phyloP scores from a whole-genome alignment of 306 rosid genomes.

The Neltuma alba region DNA sequence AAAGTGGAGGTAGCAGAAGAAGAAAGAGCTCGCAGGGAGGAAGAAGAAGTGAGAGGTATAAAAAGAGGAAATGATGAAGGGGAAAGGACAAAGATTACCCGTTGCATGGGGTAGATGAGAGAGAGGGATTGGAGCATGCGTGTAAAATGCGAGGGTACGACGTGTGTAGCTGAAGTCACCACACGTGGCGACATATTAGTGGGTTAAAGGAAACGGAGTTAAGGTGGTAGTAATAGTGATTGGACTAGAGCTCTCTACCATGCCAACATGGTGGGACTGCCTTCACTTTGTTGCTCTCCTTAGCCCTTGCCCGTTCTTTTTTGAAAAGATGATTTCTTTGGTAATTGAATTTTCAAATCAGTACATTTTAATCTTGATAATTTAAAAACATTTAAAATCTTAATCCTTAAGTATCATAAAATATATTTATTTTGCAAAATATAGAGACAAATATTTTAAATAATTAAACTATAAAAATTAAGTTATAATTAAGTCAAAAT shows the following conservation, averaged over 20 bases:
- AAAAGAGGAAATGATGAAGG: neutral
- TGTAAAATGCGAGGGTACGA: neutral
- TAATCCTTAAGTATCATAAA: no score
- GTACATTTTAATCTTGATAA: no score
- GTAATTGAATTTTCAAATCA: no score
- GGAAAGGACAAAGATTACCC: neutral
- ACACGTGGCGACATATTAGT: neutral
- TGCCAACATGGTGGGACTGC: neutral
- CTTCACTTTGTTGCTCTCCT: neutral
- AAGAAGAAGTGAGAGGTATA: neutral
- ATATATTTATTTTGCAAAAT: no score
- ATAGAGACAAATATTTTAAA: no score
- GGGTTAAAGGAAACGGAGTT: neutral
- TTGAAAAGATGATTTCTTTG: no score
- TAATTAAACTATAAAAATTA: no score
- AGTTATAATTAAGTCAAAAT: no score
- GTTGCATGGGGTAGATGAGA: neutral
- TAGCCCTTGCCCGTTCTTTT: no score
- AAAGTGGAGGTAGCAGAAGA: neutral
- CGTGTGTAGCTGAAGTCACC: neutral
- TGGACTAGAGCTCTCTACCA: neutral
- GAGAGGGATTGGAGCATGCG: neutral
- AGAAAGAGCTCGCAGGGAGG: neutral
- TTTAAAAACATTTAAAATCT: no score
- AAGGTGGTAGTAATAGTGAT: neutral